These are phyloP conservation scores for Zychaea mexicana DNA, from an alignment of 371 early-diverging fungal genomes.

Conservation along the genomic window DNA sequence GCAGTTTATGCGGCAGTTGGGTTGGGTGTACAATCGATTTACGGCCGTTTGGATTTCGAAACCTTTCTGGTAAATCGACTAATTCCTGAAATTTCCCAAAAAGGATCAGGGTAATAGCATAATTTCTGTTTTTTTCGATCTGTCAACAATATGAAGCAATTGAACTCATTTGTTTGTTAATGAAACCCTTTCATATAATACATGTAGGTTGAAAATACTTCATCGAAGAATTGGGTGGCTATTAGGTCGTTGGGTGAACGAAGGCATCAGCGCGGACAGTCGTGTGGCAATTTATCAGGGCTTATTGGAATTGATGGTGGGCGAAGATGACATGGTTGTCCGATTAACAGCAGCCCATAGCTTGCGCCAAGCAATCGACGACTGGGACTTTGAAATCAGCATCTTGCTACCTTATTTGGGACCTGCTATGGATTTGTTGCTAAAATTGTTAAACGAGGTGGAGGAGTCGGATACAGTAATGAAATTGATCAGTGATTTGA, in stretches of 20 bases:
- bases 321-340: conserved; percentile 78
- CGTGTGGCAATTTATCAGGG: conserved; percentile 71
- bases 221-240: conserved; percentile 83
- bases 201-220: conserved; percentile 64
- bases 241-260: conserved; percentile 85
- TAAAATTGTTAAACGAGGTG: conserved; percentile 62
- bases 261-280: conserved; percentile 70
- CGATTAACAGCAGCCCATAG: conserved; percentile 80
- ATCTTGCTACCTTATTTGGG: conserved; percentile 75
- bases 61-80: conserved; percentile 68
- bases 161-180: not conserved
- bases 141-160: not conserved
- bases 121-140: not conserved
- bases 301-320: conserved; percentile 67
- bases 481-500: conserved; percentile 74
- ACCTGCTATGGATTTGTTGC: conserved; percentile 56
- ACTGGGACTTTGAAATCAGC: conserved; percentile 85
- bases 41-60: conserved; percentile 83
- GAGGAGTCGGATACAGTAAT: conserved; percentile 81
- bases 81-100: conserved; percentile 53
- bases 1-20: conserved; percentile 85
- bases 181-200: not conserved
- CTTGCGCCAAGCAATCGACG: conserved; percentile 73
- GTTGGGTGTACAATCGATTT: conserved; percentile 82
- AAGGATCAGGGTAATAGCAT: conserved; percentile 43